Percentiles rank a stretch among this genome's conserved stretches.
Evolutionary conservation across 2,329 filamentous ascomycete species (phyloP).

Genomic region (Fusarium odoratissimum): DNA sequence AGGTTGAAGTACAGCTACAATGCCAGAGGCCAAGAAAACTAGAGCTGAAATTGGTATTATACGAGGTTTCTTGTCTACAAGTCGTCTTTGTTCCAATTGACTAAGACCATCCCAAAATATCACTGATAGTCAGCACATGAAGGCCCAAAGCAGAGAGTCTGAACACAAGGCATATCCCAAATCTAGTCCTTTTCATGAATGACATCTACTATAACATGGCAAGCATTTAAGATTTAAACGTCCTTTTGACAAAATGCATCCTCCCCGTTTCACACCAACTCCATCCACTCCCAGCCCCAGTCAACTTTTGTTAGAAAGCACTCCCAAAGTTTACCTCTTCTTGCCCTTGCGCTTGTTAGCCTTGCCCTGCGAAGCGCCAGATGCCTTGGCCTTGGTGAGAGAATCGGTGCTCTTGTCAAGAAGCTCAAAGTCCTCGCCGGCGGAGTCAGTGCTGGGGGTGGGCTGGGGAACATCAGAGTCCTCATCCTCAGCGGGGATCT

Average conservation of each 20-base stretch:
- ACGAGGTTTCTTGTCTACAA: not conserved
- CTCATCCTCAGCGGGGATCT: constrained; percentile 55
- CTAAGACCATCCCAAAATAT: not conserved
- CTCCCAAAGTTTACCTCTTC: constrained; percentile 59
- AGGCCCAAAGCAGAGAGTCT: not conserved
- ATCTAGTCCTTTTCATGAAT: constrained; percentile 21
- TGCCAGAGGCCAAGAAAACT: not conserved
- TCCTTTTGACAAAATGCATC: constrained; percentile 15
- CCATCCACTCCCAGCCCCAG: constrained; percentile 1
- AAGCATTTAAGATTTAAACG: constrained; percentile 4
- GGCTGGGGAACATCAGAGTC: constrained; percentile 63
- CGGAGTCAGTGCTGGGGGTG: constrained; percentile 67
- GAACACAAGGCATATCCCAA: not conserved
- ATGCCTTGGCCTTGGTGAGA: constrained; percentile 63
- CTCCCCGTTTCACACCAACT: constrained; percentile 12
- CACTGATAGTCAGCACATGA: not conserved
- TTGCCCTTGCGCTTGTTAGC: constrained; percentile 65
- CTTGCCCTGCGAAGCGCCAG: constrained; percentile 60
- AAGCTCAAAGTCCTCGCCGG: constrained; percentile 71
- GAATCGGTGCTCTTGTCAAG: constrained; percentile 71
- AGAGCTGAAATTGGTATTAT: not conserved
- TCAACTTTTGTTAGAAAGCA: not conserved
- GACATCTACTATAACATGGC: constrained; percentile 11
- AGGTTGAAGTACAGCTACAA: not conserved
- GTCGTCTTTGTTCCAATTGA: not conserved